phyloP scores from a whole-genome alignment of 208 protist genomes.

The Wallacemonas sp. region DNA sequence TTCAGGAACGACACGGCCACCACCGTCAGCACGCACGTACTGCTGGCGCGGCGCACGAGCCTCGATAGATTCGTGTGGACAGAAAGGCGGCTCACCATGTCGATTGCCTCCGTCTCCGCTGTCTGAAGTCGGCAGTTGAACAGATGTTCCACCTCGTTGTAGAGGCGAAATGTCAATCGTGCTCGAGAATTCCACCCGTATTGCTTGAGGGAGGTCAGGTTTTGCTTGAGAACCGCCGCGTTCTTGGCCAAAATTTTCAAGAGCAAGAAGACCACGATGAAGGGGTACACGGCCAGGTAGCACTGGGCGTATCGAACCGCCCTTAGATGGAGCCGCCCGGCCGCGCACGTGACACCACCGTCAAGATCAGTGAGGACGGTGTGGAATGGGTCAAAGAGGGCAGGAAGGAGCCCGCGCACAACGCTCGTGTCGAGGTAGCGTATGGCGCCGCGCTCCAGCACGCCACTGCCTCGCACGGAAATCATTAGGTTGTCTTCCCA shows the following conservation, averaged over 20 bases:
- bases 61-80: constrained; percentile 47
- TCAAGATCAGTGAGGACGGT: constrained; percentile 43
- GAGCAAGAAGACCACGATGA: constrained; percentile 51
- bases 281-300: constrained; percentile 54
- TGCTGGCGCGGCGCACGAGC: constrained; percentile 58
- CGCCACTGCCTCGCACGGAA: constrained; percentile 48
- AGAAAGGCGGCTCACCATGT: constrained; percentile 52
- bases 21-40: constrained; percentile 52
- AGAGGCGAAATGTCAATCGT: constrained; percentile 75
- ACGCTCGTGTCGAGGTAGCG: constrained; percentile 39
- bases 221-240: constrained; percentile 60
- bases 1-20: constrained; percentile 72
- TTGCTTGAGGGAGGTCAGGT: constrained; percentile 50
- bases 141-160: constrained; percentile 84
- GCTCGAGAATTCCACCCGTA: constrained; percentile 61
- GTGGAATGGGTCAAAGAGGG: constrained; percentile 75
- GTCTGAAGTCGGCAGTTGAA: constrained; percentile 48
- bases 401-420: constrained; percentile 43
- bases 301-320: constrained; percentile 40
- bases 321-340: background rate
- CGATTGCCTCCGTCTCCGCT: constrained; percentile 42
- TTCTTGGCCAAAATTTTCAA: constrained; percentile 76
- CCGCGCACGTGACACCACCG: constrained; percentile 31
- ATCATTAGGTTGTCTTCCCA: constrained; percentile 79
- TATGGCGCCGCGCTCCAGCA: constrained; percentile 47